Base-by-base conservation (phyloP, 2,329 filamentous ascomycete genomes). In the Colletotrichum neosansevieriae region DNA sequence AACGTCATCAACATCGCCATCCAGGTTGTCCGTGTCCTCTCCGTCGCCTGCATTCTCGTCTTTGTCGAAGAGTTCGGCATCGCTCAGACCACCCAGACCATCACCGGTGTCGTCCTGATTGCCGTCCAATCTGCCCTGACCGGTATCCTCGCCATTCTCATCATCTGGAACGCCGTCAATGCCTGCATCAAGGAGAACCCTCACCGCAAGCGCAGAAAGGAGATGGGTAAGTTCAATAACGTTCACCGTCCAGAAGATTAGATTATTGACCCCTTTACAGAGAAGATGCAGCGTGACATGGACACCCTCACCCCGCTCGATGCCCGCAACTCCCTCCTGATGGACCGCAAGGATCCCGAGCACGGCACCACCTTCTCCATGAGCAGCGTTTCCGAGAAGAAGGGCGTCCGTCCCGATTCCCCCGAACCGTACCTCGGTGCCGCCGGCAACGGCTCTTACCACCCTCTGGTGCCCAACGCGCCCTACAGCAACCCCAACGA, bases 1-100 rank as follows among this genome's bases (percentile, higher is more conserved):
- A 97, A 97, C 80, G 89, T 96, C 80, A 94, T 99, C 85, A 98
- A 98, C 82, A 94, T 97, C 75, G 84, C 89, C 75, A 98, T 98
- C 74, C 94, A 97, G 79, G 85, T 92, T 42, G 94, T 98, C 17
- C 92, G 96, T 49, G 92, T 97, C 12, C 82, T 98, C 58, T 98
- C 95, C 0, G 92, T 98, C 6, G 86, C 89, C 62, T 97, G 94
- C 81, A 93, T 98, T 73, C 82, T 99, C 72, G 85, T 98, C 58
- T 99, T 98, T 74, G 95, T 98, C 32, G 92, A 98, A 77, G 91
- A 98, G 81, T 89, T 99, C 61, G 93, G 92, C 65, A 91, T 99
- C 73, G 87, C 90, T 6, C 91, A 98, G 79, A 97, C 94, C 10
- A 98, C 95, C 10, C 94, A 98, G 83, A 98, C 96, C 0, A 88